Percentiles rank a stretch among this genome's conserved stretches.
Conservation (phyloP, 345 rosid genomes). For the Gossypium herbaceum region DNA sequence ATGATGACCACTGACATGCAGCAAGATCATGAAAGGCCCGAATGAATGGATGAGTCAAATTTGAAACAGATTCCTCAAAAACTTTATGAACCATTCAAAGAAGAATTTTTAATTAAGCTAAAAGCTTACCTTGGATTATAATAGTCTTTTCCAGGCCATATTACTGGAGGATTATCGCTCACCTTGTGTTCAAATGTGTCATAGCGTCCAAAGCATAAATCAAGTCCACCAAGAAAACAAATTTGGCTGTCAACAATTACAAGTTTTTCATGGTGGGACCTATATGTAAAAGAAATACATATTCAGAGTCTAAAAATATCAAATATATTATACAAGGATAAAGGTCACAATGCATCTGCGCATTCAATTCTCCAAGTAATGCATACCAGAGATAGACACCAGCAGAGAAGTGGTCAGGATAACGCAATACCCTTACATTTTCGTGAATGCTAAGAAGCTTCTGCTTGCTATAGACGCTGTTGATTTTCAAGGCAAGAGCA, state of each 20-base stretch:
- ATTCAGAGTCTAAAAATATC: conserved; percentile 28
- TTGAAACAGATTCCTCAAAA: not conserved
- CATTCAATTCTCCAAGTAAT: conserved; percentile 5
- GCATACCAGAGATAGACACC: conserved; percentile 97
- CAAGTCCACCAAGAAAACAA: conserved; percentile 94
- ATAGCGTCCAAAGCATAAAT: conserved; percentile 97
- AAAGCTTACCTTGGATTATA: conserved; percentile 84
- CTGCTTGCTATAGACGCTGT: conserved; percentile 93
- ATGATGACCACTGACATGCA: not conserved
- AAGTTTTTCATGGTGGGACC: conserved; percentile 99
- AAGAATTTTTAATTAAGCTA: not conserved
- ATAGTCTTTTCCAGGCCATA: conserved; percentile 99
- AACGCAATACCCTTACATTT: conserved; percentile 94
- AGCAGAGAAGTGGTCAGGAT: conserved; percentile 91
- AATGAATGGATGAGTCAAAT: conserved; percentile 8
- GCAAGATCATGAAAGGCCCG: not conserved
- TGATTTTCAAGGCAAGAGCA: conserved; percentile 94
- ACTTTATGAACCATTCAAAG: not conserved
- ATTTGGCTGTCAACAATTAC: conserved; percentile 86
- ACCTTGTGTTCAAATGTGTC: conserved; percentile 82
- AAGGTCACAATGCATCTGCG: not conserved
- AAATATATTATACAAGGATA: not conserved
- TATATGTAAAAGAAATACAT: conserved; percentile 33
- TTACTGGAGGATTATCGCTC: conserved; percentile 69
- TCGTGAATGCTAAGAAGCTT: conserved; percentile 92